Base-by-base conservation (phyloP, 768 basidiomycete genomes). In the Harrya chromipes region DNA sequence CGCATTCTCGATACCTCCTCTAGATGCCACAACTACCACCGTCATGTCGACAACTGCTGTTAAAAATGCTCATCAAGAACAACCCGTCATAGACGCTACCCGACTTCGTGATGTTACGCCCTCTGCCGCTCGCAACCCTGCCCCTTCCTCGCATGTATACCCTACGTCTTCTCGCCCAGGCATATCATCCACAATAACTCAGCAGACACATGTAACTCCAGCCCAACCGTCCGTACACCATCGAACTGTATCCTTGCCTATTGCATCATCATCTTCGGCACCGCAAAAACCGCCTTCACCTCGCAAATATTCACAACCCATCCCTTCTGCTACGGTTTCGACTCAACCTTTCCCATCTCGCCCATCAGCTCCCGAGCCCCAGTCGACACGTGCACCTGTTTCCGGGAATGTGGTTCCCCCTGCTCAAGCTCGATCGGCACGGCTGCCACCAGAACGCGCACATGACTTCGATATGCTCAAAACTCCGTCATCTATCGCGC, bases 401-500 rank as follows among this genome's bases (percentile, higher is more conserved):
- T 53, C 70, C 21, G 71, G 63, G 1, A 64, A 71, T 49, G 38
- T 62, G 12, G 59, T 62, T 17, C 58, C 70, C 6, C 64, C 69
- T 54, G 65, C 64, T 43, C 68, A 66, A 26, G 45, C 57, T 7
- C 66, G 62, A 45, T 40, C 63, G 50, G 38, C 52, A 47, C 49
- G 65, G 16, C 37, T 49, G 13, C 51, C 60, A 24, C 49, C 53
- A 19, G 65, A 70, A 36, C 70, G 70, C 26, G 60, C 66, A 34
- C 63, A 77, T 45, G 83, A 83, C 40, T 74, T 78, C 9, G 72
- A 74, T 47, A 68, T 81, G 34, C 73, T 85, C 31, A 75, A 74
- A 59, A 86, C 84, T 0, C 83, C 84, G 6, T 85, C 84, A 12
- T 85, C 85, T 1, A 74, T 85, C 16, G 79, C 80, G 4, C 77